Conservation (phyloP, 805 yeast species). For the Deakozyma indianensis region DNA sequence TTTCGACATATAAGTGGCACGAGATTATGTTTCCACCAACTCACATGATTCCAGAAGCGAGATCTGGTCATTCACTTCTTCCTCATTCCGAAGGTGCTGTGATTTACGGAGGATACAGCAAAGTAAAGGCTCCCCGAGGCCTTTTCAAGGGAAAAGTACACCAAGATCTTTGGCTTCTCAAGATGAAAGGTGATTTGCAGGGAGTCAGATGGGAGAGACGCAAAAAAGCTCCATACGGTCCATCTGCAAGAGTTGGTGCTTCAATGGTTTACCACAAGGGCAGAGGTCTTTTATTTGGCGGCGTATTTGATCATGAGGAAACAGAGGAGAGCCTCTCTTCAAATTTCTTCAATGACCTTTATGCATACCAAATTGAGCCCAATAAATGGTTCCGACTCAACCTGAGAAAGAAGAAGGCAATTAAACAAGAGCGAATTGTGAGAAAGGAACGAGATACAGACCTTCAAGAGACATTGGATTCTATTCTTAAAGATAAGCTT, state of each 20-base stretch:
- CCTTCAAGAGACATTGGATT: slow-evolving; percentile 63
- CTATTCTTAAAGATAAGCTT: slow-evolving; percentile 18
- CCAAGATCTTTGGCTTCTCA: slow-evolving; percentile 72
- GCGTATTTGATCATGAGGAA: slow-evolving; percentile 89
- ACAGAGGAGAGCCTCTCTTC: slow-evolving; percentile 87
- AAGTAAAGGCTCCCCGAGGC: slow-evolving; percentile 75
- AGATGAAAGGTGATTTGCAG: slow-evolving; percentile 71
- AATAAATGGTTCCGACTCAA: slow-evolving; percentile 78
- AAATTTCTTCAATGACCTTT: slow-evolving; percentile 64
- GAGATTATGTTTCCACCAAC: slow-evolving; percentile 78
- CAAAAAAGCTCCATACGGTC: slow-evolving; percentile 78
- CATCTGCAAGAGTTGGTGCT: slow-evolving; percentile 90
- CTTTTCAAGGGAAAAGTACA: slow-evolving; percentile 82
- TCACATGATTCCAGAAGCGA: slow-evolving; percentile 71
- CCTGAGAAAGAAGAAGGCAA: slow-evolving; percentile 39
- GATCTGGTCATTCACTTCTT: slow-evolving; percentile 84
- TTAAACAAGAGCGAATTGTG: slow-evolving; percentile 30
- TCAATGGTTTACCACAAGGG: slow-evolving; percentile 80
- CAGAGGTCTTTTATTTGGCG: slow-evolving; percentile 87
- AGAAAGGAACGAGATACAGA: slow-evolving; percentile 47
- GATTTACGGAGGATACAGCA: slow-evolving; percentile 86
- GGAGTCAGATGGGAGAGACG: slow-evolving; percentile 80
- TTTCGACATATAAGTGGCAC: slow-evolving; percentile 79
- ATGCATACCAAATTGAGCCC: slow-evolving; percentile 69
- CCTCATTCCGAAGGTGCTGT: slow-evolving; percentile 70